A percentile compares a stretch with the other conserved stretches of the same genome.
phyloP scores from a whole-genome alignment of 441 rosid species.

The Geranium incanum region DNA sequence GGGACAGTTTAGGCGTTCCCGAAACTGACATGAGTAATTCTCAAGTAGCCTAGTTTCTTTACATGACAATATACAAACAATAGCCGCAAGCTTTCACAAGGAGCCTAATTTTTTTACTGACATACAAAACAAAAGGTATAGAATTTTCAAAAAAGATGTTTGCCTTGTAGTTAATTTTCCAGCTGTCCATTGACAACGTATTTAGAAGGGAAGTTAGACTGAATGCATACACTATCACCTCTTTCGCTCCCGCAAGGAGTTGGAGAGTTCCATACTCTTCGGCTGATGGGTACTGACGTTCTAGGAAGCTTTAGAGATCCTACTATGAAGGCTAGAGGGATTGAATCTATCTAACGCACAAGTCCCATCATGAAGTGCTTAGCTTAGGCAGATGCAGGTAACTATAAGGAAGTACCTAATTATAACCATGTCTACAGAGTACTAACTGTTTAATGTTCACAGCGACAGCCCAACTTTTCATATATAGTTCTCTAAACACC shows the following conservation, averaged over 20 bases:
- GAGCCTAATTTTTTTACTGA: not conserved
- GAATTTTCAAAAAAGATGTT: too few species aligned
- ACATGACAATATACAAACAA: not conserved
- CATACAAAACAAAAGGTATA: not conserved
- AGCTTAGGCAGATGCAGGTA: too few species aligned
- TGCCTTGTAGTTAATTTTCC: not conserved
- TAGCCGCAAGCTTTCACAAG: not conserved
- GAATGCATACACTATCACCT: not conserved
- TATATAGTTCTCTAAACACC: not conserved
- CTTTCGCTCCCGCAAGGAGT: not conserved
- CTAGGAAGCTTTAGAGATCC: not conserved
- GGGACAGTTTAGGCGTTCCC: not conserved
- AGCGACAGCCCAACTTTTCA: too few species aligned
- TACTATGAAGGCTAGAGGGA: not conserved
- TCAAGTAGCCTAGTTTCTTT: not conserved
- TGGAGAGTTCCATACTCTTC: not conserved
- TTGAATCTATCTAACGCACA: not conserved
- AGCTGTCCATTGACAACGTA: not conserved
- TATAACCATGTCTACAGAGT: too few species aligned
- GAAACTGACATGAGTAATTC: not conserved
- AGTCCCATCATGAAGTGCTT: not conserved
- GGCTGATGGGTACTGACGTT: not conserved
- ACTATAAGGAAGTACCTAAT: too few species aligned
- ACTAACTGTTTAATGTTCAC: too few species aligned
- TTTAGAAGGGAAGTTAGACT: not conserved